Percentiles rank a stretch among this genome's conserved stretches.
Conservation (phyloP, 1,284 basidiomycete species). For the Apiotrichum brassicae region DNA sequence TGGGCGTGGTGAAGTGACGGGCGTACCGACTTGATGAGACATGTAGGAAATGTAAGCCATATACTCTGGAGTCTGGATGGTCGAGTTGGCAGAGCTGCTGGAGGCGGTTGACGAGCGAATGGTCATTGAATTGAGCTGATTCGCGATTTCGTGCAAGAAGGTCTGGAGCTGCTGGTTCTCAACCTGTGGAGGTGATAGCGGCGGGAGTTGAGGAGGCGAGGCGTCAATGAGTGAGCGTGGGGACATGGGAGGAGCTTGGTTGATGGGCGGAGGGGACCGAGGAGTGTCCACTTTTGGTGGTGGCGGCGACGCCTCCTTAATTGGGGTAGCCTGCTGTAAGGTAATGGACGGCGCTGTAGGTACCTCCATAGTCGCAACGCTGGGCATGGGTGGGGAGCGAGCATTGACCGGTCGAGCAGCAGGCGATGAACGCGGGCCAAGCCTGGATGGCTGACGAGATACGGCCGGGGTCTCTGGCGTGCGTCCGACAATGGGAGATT, state of each 20-base stretch:
- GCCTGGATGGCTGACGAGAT: slow-evolving; percentile 21
- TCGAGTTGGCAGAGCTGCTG: slow-evolving; percentile 42
- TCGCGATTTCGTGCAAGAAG: slow-evolving; percentile 56
- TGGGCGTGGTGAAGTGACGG: slow-evolving; percentile 4
- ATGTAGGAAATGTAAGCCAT: slow-evolving; percentile 38
- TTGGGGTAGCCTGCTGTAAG: slow-evolving; percentile 48
- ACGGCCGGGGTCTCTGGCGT: neutral
- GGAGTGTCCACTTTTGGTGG: neutral
- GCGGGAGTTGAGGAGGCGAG: slow-evolving; percentile 23
- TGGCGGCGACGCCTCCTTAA: slow-evolving; percentile 27
- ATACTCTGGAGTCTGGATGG: slow-evolving; percentile 32
- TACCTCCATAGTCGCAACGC: slow-evolving; percentile 13
- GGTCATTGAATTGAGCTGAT: slow-evolving; percentile 53
- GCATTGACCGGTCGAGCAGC: slow-evolving; percentile 25
- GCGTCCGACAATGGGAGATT: slow-evolving; percentile 7
- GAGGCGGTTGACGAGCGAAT: slow-evolving; percentile 47
- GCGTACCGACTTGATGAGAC: slow-evolving; percentile 13
- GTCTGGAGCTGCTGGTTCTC: slow-evolving; percentile 52
- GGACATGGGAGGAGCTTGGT: neutral
- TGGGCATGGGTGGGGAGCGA: slow-evolving; percentile 17
- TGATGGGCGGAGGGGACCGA: slow-evolving; percentile 10
- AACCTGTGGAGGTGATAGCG: slow-evolving; percentile 46
- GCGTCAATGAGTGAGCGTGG: neutral
- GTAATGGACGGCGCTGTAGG: slow-evolving; percentile 42
- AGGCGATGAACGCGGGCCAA: slow-evolving; percentile 23